These are phyloP conservation scores for Podila horticola DNA, from an alignment of 192 early-diverging fungal species.

Conservation along the genomic window DNA sequence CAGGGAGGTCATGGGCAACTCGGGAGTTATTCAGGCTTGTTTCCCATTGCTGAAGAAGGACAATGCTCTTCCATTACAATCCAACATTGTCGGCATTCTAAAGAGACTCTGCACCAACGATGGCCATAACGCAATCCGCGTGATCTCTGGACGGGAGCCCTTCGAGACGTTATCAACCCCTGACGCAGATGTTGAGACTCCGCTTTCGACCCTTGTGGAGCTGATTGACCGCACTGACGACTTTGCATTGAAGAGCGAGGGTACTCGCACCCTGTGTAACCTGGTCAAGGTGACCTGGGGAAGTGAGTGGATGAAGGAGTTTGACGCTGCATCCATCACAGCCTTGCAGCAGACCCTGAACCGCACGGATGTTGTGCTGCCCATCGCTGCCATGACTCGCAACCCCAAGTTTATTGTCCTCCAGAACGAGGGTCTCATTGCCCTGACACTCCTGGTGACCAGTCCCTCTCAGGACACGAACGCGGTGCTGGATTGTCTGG, in stretches of 20 bases:
- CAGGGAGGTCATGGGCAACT: slow-evolving; percentile 57
- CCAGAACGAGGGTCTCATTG: slow-evolving; percentile 67
- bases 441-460: slow-evolving; percentile 60
- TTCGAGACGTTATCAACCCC: slow-evolving; percentile 37
- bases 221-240: slow-evolving; percentile 62
- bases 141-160: slow-evolving; percentile 45
- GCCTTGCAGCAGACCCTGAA: slow-evolving; percentile 54
- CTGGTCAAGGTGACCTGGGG: slow-evolving; percentile 62
- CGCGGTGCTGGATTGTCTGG: slow-evolving; percentile 29
- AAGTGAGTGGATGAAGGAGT: slow-evolving; percentile 41
- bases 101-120: slow-evolving; percentile 59
- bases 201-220: slow-evolving; percentile 42
- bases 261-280: slow-evolving; percentile 61
- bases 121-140: slow-evolving; percentile 40
- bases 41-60: slow-evolving; percentile 61
- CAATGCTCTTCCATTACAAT: slow-evolving; percentile 63
- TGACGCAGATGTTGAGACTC: slow-evolving; percentile 30
- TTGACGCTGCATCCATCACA: slow-evolving; percentile 31
- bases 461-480: slow-evolving; percentile 40
- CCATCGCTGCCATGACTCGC: slow-evolving; percentile 57
- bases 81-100: slow-evolving; percentile 62
- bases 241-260: slow-evolving; percentile 62
- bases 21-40: slow-evolving; percentile 56
- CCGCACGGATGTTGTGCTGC: slow-evolving; percentile 35
- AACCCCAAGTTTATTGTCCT: slow-evolving; percentile 64